phyloP scores from a whole-genome alignment of 2,329 filamentous ascomycete genomes.

The Lasiodiplodia hormozganensis region DNA sequence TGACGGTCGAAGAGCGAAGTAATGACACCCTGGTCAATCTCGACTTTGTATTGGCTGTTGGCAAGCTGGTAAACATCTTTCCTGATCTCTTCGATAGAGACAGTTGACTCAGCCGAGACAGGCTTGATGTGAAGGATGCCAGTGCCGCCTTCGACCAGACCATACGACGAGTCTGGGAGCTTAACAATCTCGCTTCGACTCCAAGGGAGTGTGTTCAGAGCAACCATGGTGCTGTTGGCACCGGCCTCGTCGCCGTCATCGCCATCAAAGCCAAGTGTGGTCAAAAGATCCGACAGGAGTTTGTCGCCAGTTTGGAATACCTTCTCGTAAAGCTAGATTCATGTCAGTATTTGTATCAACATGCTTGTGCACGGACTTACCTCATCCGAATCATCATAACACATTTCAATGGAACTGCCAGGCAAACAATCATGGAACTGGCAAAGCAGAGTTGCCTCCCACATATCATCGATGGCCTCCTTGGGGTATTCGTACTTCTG shows the following conservation, averaged over 20 bases:
- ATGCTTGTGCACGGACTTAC: constrained; percentile 37
- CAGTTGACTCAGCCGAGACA: constrained; percentile 40
- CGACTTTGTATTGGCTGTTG: constrained; percentile 77
- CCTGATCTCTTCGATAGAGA: constrained; percentile 58
- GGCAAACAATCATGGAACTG: constrained; percentile 98
- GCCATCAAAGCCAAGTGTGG: constrained; percentile 68
- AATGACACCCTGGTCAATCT: constrained; percentile 77
- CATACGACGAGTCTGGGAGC: constrained; percentile 53
- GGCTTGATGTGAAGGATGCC: constrained; percentile 50
- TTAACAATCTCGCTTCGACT: constrained; percentile 75
- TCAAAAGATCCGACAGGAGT: constrained; percentile 73
- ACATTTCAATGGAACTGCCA: constrained; percentile 96
- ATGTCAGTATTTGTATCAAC: constrained; percentile 33
- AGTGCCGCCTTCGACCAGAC: constrained; percentile 55
- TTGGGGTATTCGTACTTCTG: constrained; percentile 85
- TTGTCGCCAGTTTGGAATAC: constrained; percentile 79
- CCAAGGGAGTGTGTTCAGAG: constrained; percentile 90
- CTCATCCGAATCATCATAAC: constrained; percentile 93
- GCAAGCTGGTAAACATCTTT: constrained; percentile 76
- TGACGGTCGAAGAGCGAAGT: constrained; percentile 81
- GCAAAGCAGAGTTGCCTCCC: constrained; percentile 89
- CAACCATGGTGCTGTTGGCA: constrained; percentile 56
- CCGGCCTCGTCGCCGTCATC: constrained; percentile 51
- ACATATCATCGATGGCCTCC: constrained; percentile 92
- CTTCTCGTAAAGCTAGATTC: constrained; percentile 72